Conservation (phyloP, 768 basidiomycete species). For the Dacryopinax primogenitus region DNA sequence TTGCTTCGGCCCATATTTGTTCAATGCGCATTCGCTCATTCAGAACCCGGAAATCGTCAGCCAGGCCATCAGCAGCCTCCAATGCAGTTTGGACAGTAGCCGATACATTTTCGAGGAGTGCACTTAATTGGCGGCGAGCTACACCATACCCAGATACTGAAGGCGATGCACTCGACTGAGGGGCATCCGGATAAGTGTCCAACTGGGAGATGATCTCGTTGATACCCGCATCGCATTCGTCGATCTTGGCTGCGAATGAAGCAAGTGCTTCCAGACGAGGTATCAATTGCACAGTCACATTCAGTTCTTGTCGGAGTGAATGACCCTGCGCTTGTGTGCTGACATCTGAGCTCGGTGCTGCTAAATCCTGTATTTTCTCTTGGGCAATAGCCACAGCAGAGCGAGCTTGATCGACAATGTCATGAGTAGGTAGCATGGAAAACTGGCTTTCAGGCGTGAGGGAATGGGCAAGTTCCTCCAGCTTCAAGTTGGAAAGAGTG, state of each 20-base stretch:
- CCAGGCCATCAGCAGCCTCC: slow-evolving; percentile 36
- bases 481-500: not conserved
- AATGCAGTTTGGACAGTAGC: slow-evolving; percentile 30
- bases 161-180: slow-evolving; percentile 8
- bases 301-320: slow-evolving; percentile 48
- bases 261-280: slow-evolving; percentile 43
- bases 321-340: slow-evolving; percentile 45
- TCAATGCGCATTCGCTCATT: slow-evolving; percentile 52
- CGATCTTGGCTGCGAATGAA: slow-evolving; percentile 37
- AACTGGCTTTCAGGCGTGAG: not conserved
- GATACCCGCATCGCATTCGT: slow-evolving; percentile 55
- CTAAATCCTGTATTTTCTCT: not conserved
- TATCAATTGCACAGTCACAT: slow-evolving; percentile 38
- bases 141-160: not conserved
- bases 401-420: not conserved
- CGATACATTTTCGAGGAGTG: not conserved
- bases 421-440: not conserved
- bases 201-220: slow-evolving; percentile 78
- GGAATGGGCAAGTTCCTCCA: not conserved
- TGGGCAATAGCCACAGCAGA: not conserved
- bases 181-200: slow-evolving; percentile 58
- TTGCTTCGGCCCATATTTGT: slow-evolving; percentile 69
- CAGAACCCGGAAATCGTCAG: slow-evolving; percentile 47
- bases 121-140: not conserved
- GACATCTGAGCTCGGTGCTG: slow-evolving; percentile 20